Conservation (phyloP, 2,329 filamentous ascomycete genomes). For the Orbilia brochopaga region DNA sequence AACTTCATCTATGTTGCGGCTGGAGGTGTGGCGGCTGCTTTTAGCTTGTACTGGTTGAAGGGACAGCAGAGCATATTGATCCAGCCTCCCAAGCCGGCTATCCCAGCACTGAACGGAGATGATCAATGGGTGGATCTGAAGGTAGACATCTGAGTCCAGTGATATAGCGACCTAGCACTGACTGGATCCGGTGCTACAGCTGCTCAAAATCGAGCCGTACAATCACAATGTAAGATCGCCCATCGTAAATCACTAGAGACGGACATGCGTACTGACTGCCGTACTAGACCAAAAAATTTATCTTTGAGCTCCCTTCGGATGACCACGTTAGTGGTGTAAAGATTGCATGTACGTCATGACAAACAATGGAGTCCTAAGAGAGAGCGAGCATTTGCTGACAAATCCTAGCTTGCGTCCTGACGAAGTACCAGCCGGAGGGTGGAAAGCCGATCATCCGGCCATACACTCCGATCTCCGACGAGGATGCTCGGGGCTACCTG, state of each 20-base stretch:
- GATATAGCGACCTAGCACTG: neutral
- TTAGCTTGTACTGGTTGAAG: slow-evolving; percentile 64
- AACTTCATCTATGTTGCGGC: slow-evolving; percentile 67
- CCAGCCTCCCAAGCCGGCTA: slow-evolving; percentile 50
- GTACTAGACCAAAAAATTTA: slow-evolving; percentile 70
- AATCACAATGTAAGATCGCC: slow-evolving; percentile 47
- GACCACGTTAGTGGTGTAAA: slow-evolving; percentile 83
- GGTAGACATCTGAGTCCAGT: slow-evolving; percentile 9
- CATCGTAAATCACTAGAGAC: neutral
- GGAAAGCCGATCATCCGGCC: slow-evolving; percentile 88
- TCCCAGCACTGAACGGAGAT: slow-evolving; percentile 52
- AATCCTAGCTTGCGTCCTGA: slow-evolving; percentile 72
- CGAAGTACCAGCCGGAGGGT: slow-evolving; percentile 85
- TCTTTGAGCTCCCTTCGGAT: slow-evolving; percentile 82
- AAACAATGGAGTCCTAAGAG: no score
- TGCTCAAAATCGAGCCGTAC: slow-evolving; percentile 44
- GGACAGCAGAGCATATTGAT: slow-evolving; percentile 50
- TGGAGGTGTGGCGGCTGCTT: slow-evolving; percentile 66
- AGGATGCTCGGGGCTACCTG: slow-evolving; percentile 76
- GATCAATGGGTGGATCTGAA: slow-evolving; percentile 59
- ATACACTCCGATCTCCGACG: slow-evolving; percentile 90
- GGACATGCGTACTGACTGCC: neutral
- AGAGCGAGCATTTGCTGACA: slow-evolving; percentile 5
- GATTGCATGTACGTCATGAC: slow-evolving; percentile 69
- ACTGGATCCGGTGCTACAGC: slow-evolving; percentile 5